Base-by-base conservation (phyloP, 305 asterid species). In the Solanum hybrid region DNA sequence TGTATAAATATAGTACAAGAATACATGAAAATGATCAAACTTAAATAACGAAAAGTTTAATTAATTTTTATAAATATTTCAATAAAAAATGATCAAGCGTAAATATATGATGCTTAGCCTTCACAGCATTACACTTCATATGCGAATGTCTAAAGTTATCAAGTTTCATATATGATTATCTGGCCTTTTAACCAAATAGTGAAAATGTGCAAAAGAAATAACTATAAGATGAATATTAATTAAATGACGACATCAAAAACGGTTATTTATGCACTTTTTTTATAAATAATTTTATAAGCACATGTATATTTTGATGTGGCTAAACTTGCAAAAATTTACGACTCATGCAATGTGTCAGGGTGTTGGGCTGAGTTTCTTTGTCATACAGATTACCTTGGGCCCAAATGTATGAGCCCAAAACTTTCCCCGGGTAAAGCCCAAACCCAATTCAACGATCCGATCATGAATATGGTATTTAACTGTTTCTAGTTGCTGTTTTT, bases 161-260 rank as follows among this genome's bases (percentile, higher is more conserved):
- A 0, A 69, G 24, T 10, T 10, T 24, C 31, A 10, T 69, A 69
- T 10, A 11, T 0, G 1, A n/a, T 22, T 64, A 9, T 51, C 66
- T 6, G 9, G 7, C 72, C 0, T 46, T 5, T 46, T 46, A 46
- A 46, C 60, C 0, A 2, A 0, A 14, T 13, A 0, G 8, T 14
- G 7, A 46, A 46, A 46, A 46, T 0, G 60, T 46, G 60, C 7
- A 46, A 46, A 37, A 14, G 7, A 46, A 13, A 42, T 42, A 42
- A 42, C 20, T 56, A 56, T 3, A 17, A 3, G 0, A 20, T 0
- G 11, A 20, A 20, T 56, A 56, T 56, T 56, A 56, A 20, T 56
- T 56, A 56, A 3, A 56, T 17, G 24, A 56, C 69, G 10, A 56
- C 20, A 56, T 17, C 10, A 56, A 56, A 56, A 56, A 0, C 9